Evolutionary conservation across 163 green algal species (phyloP).

Genomic region (Chlorella variabilis): DNA sequence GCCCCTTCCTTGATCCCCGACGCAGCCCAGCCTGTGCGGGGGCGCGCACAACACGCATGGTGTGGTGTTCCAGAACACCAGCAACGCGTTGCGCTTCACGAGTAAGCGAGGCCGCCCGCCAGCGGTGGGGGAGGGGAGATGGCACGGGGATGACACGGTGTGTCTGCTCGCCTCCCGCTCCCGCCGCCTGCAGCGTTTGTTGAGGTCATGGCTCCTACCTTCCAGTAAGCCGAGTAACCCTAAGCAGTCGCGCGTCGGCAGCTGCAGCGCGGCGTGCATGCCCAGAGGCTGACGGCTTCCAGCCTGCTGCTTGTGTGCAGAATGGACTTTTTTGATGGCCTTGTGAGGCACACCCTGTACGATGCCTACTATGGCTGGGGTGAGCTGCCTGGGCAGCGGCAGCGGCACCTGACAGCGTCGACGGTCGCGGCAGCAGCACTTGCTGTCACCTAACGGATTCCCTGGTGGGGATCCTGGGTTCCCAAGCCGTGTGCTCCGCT

Average conservation of each 20-base stretch:
- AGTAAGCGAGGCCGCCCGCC: no score
- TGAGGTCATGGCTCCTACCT: constrained; percentile 26
- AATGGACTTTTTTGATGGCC: constrained; percentile 27
- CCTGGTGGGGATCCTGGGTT: no score
- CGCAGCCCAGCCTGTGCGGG: constrained; percentile 30
- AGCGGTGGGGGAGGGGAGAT: no score
- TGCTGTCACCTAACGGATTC: not conserved
- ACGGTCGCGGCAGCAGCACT: no score
- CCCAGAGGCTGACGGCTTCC: not conserved
- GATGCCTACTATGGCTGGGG: constrained; percentile 29
- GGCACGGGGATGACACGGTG: no score
- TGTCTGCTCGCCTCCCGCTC: no score
- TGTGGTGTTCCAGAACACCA: constrained; percentile 2
- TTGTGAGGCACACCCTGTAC: constrained; percentile 23
- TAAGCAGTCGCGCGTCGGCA: no score
- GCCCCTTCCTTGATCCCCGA: no score
- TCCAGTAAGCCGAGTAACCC: not conserved
- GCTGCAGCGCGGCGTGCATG: no score
- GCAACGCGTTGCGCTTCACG: constrained; percentile 21
- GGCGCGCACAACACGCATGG: not conserved
- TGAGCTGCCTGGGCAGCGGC: not conserved
- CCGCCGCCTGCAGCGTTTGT: not conserved
- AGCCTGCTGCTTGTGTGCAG: not conserved
- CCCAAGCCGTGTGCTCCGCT: no score
- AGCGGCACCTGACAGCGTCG: no score